phyloP scores from a whole-genome alignment of 2,329 filamentous ascomycete genomes.

The Penicillium occitanis region DNA sequence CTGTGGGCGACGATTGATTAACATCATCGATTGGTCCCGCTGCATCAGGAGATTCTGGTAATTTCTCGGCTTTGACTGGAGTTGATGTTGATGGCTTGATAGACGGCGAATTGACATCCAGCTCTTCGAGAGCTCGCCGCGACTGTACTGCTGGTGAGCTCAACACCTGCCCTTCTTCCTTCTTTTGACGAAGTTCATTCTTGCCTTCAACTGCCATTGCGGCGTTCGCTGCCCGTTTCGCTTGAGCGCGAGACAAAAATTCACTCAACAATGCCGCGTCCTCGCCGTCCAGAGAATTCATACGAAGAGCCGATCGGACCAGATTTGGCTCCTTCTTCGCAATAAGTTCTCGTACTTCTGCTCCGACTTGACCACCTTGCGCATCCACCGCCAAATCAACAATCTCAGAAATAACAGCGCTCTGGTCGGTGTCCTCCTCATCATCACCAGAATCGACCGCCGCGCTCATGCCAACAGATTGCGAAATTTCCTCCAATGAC shows the following conservation, averaged over 20 bases:
- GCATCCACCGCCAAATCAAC: conserved; percentile 9
- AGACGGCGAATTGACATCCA: conserved; percentile 42
- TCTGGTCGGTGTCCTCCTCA: conserved; percentile 1
- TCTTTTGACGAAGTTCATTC: conserved; percentile 24
- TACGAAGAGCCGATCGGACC: conserved; percentile 39
- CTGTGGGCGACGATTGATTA: conserved; percentile 29
- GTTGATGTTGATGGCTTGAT: conserved; percentile 30
- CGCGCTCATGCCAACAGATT: neutral
- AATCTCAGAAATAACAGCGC: conserved; percentile 9
- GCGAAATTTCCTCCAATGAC: conserved; percentile 15
- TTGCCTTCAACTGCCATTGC: conserved; percentile 10
- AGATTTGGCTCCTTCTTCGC: conserved; percentile 35
- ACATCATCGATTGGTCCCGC: conserved; percentile 24
- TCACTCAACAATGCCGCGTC: conserved; percentile 42
- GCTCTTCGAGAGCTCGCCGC: conserved; percentile 37
- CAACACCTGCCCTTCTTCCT: conserved; percentile 20
- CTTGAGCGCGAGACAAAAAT: conserved; percentile 43
- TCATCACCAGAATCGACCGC: conserved; percentile 12
- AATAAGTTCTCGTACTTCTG: conserved; percentile 29
- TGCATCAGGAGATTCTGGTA: conserved; percentile 20
- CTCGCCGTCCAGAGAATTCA: conserved; percentile 38
- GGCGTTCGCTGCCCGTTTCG: conserved; percentile 39
- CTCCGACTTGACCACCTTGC: conserved; percentile 21
- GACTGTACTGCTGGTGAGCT: conserved; percentile 33
- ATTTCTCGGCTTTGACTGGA: conserved; percentile 26